Evolutionary conservation across 2,329 filamentous ascomycete genomes (phyloP).

Genomic region (Microdochium nivale): DNA sequence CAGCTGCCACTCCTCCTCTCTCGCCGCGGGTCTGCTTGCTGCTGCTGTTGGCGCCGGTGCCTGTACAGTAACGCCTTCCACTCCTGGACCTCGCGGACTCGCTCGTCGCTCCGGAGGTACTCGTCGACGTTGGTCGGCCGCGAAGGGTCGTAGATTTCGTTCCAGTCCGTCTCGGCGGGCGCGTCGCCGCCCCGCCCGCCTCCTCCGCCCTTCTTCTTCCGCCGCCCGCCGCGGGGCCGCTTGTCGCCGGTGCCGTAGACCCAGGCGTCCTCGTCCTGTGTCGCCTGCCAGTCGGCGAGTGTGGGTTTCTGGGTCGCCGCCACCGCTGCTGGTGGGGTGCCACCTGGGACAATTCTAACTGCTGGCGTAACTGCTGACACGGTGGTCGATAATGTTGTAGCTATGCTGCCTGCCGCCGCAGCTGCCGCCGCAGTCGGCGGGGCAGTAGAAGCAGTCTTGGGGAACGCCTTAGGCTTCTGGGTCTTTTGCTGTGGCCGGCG

Average conservation of each 20-base stretch:
- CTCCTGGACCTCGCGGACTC: conserved; percentile 68
- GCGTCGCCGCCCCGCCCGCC: conserved; percentile 46
- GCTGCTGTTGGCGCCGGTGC: conserved; percentile 42
- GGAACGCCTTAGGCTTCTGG: conserved; percentile 50
- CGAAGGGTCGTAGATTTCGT: conserved; percentile 81
- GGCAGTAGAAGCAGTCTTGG: conserved; percentile 32
- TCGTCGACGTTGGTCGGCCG: conserved; percentile 78
- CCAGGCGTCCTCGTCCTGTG: conserved; percentile 68
- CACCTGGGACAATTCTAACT: conserved; percentile 3
- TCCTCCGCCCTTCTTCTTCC: conserved; percentile 66
- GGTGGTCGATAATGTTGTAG: conserved; percentile 17
- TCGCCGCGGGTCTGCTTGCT: conserved; percentile 24
- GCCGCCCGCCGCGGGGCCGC: conserved; percentile 67
- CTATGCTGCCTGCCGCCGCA: conserved; percentile 19
- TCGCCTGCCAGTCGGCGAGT: conserved; percentile 72
- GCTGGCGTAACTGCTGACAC: conserved; percentile 5
- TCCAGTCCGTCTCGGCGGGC: conserved; percentile 66
- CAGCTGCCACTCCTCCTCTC: conserved; percentile 28
- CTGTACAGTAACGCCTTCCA: conserved; percentile 80
- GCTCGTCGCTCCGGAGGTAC: conserved; percentile 77
- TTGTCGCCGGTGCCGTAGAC: conserved; percentile 56
- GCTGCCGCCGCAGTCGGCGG: conserved; percentile 20
- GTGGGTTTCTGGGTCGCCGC: conserved; percentile 52
- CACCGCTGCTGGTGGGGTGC: conserved; percentile 14
- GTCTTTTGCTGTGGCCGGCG: conserved; percentile 63